These are phyloP conservation scores for Furcasterigmium sp. DNA, from an alignment of 2,329 filamentous ascomycete species.

Conservation along the genomic window DNA sequence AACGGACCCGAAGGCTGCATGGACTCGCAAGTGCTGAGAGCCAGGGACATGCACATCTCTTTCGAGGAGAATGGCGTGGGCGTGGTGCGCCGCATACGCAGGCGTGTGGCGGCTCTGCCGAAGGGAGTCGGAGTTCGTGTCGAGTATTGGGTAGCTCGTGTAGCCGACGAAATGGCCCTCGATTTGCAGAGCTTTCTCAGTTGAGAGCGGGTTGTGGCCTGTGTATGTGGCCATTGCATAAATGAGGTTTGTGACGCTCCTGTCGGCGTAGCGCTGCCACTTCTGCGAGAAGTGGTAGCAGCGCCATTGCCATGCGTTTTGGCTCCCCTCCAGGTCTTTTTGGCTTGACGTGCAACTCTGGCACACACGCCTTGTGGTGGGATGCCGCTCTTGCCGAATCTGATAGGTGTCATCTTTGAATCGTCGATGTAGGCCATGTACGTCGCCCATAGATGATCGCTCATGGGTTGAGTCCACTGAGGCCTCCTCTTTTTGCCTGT, in stretches of 20 bases:
- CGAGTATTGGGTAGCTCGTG: conserved; percentile 38
- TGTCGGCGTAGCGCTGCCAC: conserved; percentile 52
- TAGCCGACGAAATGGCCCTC: conserved; percentile 39
- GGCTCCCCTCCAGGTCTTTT: conserved; percentile 61
- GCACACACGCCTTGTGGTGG: conserved; percentile 60
- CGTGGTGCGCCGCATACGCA: conserved; percentile 42
- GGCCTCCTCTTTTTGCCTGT: conserved; percentile 39
- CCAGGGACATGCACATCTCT: conserved; percentile 59
- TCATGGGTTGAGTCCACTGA: conserved; percentile 62
- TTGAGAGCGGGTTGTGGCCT: conserved; percentile 56
- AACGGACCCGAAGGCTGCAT: conserved; percentile 61
- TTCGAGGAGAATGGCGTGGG: conserved; percentile 50
- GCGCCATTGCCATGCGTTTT: conserved; percentile 27
- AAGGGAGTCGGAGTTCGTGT: conserved; percentile 53
- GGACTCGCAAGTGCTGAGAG: conserved; percentile 56
- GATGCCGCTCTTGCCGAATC: conserved; percentile 56
- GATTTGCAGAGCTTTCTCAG: conserved; percentile 58
- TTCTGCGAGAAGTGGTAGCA: conserved; percentile 30
- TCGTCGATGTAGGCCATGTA: conserved; percentile 62
- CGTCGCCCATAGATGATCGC: conserved; percentile 59
- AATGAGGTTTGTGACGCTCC: conserved; percentile 40
- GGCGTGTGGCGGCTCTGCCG: conserved; percentile 41
- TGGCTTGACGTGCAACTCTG: conserved; percentile 61
- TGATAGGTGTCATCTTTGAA: conserved; percentile 61
- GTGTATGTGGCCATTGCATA: conserved; percentile 60